These are phyloP conservation scores for Strobilomyces echinocephalus DNA, from an alignment of 768 basidiomycete genomes.

Conservation along the genomic window DNA sequence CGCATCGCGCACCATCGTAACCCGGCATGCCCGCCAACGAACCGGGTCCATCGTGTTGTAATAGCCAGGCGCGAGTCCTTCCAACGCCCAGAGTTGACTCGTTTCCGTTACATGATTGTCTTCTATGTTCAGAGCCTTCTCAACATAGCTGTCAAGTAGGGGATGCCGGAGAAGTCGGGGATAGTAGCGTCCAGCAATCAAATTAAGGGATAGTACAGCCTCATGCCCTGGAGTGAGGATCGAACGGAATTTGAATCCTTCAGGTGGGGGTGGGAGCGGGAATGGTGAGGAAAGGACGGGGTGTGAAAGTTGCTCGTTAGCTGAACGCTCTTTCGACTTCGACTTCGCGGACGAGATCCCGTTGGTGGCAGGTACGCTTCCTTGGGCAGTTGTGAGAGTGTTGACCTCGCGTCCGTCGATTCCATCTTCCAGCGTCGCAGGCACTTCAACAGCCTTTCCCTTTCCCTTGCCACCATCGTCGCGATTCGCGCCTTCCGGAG, in stretches of 20 bases:
- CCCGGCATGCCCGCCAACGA: constrained; percentile 47
- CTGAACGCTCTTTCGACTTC: constrained; percentile 15
- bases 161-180: constrained; percentile 66
- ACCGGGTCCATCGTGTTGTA: constrained; percentile 69
- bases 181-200: constrained; percentile 80
- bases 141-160: constrained; percentile 41
- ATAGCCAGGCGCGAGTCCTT: constrained; percentile 63
- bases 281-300: constrained; percentile 32
- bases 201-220: constrained; percentile 59
- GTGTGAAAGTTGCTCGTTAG: constrained; percentile 34
- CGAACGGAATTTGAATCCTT: constrained; percentile 64
- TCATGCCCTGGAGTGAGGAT: constrained; percentile 61
- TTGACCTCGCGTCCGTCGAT: not conserved
- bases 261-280: constrained; percentile 59
- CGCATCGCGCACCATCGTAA: constrained; percentile 60
- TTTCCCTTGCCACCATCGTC: constrained; percentile 24
- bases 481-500: constrained; percentile 23
- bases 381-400: constrained; percentile 7
- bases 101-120: constrained; percentile 36
- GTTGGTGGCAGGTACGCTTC: constrained; percentile 18
- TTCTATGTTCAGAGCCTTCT: constrained; percentile 36
- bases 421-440: constrained; percentile 8
- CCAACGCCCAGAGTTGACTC: constrained; percentile 64
- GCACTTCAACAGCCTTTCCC: constrained; percentile 29
- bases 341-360: constrained; percentile 7